Evolutionary conservation across 441 rosid species (phyloP), one percentile per base, ranked within the genome.

Genomic region (Populus tomentosa): DNA sequence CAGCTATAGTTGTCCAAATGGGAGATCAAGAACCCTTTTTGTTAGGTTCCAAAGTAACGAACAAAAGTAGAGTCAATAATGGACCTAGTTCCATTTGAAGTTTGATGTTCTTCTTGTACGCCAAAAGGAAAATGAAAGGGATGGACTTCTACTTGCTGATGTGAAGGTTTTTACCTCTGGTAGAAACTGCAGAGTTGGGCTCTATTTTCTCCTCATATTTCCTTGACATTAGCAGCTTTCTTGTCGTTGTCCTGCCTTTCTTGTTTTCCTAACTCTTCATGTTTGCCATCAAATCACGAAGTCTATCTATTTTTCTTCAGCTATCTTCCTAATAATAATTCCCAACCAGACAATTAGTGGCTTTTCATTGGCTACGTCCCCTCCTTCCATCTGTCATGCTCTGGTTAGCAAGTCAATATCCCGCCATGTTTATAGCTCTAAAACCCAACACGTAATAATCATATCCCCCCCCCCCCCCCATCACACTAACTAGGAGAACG

Each of bases 101-200:
- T 36, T 61, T 40, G 24, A 7, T 4, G 74, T 35, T 61, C 46
- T 23, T 70, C 33, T 16, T 20, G 73, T 16, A 66, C 78, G 76
- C 38, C 66, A 23, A 16, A 35, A 56, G 59, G 77, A 36, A 82
- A 77, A 70, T 16, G 36, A 36, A 73, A 67, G 74, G 71, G 69
- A 68, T 76, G 75, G 84, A 70, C 70, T 69, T 72, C 72, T 32
- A 71, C 74, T 16, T 23, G 5, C 23, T 79, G 85, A 88, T 77
- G 80, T 65, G 86, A 80, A 83, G 75, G 64, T 81, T 87, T 87
- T 84, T 74, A 84, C 84, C 71, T 76, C 0, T 38, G 79, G 77
- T 46, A 69, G 75, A 80, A 69, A 67, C n/a, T 63, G 30, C 56
- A 1, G 63, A 42, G 53, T 10, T 21, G 33, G 16, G 70, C 73